These are phyloP conservation scores for Akanthomyces dipterigenus DNA, from an alignment of 2,329 filamentous ascomycete species.

Conservation along the genomic window DNA sequence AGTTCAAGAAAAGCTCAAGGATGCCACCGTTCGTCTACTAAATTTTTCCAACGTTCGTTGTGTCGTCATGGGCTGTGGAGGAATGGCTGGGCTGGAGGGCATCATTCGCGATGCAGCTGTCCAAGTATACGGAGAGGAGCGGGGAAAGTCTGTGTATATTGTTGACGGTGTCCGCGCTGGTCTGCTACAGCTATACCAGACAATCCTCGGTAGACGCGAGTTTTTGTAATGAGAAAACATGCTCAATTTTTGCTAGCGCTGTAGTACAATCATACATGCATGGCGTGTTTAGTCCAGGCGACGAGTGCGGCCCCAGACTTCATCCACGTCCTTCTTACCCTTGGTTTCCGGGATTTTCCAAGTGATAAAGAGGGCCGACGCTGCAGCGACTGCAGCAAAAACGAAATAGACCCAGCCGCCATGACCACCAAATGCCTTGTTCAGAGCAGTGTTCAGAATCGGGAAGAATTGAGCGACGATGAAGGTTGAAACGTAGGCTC, in stretches of 20 bases:
- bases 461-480: conserved; percentile 94
- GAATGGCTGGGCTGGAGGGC: conserved; percentile 79
- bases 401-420: conserved; percentile 80
- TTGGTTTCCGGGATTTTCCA: conserved; percentile 79
- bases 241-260: not conserved
- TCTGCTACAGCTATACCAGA: conserved; percentile 53
- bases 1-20: conserved; percentile 58
- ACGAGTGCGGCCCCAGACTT: conserved; percentile 76
- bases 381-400: conserved; percentile 68
- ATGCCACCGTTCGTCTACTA: conserved; percentile 63
- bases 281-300: conserved; percentile 37
- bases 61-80: conserved; percentile 81
- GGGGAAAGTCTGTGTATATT: conserved; percentile 54
- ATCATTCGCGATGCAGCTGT: conserved; percentile 65
- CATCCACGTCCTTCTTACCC: conserved; percentile 74
- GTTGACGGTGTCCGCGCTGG: conserved; percentile 75
- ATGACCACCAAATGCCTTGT: conserved; percentile 53
- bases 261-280: not conserved
- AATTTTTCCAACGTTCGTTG: conserved; percentile 50
- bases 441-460: conserved; percentile 69
- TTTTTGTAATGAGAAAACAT: conserved; percentile 24
- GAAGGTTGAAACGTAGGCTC: conserved; percentile 88
- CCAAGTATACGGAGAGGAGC: conserved; percentile 54
- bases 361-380: conserved; percentile 65
- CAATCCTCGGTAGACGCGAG: conserved; percentile 36